Evolutionary conservation across 75 land plant species (phyloP).

Genomic region (Sequoiadendron giganteum): DNA sequence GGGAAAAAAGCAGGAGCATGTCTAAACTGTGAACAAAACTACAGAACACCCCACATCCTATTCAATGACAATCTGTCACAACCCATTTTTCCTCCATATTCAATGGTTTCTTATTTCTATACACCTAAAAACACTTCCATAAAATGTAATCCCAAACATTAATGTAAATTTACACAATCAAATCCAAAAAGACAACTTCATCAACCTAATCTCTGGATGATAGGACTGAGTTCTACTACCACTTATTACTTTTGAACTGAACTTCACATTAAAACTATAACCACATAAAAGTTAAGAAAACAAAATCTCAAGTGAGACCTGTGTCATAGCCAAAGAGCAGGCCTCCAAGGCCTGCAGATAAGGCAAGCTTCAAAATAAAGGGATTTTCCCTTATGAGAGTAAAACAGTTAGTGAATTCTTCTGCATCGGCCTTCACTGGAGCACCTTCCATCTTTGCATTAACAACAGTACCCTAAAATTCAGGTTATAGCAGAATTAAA

Average conservation of each 20-base stretch:
- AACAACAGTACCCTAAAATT: neutral
- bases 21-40: neutral
- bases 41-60: neutral
- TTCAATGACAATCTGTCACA: neutral
- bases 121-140: no score
- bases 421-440: constrained; percentile 11
- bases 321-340: constrained; percentile 88
- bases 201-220: no score
- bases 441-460: constrained; percentile 30
- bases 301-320: constrained; percentile 27
- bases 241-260: no score
- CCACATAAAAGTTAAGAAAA: no score
- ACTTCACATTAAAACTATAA: no score
- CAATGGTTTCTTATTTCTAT: neutral
- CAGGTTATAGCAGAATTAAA: no score
- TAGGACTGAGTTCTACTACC: no score
- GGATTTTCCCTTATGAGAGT: constrained; percentile 29
- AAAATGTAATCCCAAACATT: no score
- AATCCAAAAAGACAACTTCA: no score
- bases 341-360: constrained; percentile 84
- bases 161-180: no score
- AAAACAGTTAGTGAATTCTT: constrained; percentile 39
- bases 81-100: neutral
- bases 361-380: constrained; percentile 56
- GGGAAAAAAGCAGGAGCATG: no score